These are phyloP conservation scores for Talaromyces sp. DNA, from an alignment of 2,329 filamentous ascomycete species.

Conservation along the genomic window DNA sequence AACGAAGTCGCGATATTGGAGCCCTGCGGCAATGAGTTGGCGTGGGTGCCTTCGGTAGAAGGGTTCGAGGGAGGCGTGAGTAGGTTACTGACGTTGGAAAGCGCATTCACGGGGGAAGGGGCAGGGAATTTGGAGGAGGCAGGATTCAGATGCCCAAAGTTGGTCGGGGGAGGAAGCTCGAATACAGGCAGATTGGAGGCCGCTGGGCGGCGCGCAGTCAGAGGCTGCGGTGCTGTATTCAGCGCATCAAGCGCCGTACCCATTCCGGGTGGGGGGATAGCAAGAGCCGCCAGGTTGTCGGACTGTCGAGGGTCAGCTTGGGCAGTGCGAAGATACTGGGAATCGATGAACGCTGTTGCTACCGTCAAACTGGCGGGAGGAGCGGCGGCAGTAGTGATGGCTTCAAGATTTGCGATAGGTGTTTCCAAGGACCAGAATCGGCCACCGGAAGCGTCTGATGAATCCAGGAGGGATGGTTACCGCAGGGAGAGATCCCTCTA, in stretches of 20 bases:
- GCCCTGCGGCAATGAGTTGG: conserved; percentile 36
- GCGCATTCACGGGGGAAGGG: conserved; percentile 37
- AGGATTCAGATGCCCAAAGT: conserved; percentile 40
- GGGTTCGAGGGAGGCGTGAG: conserved; percentile 59
- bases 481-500: conserved; percentile 14
- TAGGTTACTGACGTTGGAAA: conserved; percentile 54
- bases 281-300: conserved; percentile 58
- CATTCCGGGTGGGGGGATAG: conserved; percentile 57
- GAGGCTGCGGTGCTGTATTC: conserved; percentile 55
- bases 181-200: conserved; percentile 64
- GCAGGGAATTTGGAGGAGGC: conserved; percentile 47
- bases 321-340: conserved; percentile 35
- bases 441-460: conserved; percentile 42
- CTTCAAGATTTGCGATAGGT: conserved; percentile 26
- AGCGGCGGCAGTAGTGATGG: conserved; percentile 9
- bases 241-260: conserved; percentile 57
- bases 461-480: conserved; percentile 42
- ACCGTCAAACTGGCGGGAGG: conserved; percentile 29
- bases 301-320: conserved; percentile 33
- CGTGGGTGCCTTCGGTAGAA: conserved; percentile 38
- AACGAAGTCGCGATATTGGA: conserved; percentile 47
- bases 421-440: conserved; percentile 42
- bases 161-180: conserved; percentile 59
- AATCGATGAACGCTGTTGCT: conserved; percentile 33
- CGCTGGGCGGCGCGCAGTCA: conserved; percentile 65